A percentile compares a stretch with the other conserved stretches of the same genome.
Conservation (phyloP, 345 rosid species). For the Linum usitatissimum region DNA sequence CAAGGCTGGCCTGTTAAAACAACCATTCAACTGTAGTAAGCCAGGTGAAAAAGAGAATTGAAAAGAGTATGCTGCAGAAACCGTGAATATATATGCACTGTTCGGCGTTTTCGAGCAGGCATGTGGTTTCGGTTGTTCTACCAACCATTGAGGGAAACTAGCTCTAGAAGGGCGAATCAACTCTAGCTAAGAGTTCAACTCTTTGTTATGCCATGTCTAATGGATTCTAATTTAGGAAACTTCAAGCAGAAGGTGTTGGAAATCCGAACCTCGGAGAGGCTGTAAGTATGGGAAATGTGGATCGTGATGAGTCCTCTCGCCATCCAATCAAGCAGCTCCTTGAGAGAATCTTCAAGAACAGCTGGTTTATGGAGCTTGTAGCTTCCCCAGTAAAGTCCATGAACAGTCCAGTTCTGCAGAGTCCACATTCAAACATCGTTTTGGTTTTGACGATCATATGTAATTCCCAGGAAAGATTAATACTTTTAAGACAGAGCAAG, state of each 20-base stretch:
- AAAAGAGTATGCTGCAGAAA: background rate
- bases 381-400: slow-evolving; percentile 98
- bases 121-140: no score
- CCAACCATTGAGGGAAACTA: no score
- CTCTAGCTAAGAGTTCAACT: background rate
- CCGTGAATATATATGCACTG: no score
- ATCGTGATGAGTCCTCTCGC: slow-evolving; percentile 49
- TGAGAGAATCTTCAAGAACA: slow-evolving; percentile 60
- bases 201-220: background rate
- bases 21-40: background rate
- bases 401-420: slow-evolving; percentile 91
- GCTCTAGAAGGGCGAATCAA: background rate
- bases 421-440: slow-evolving; percentile 1
- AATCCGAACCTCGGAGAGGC: slow-evolving; percentile 52
- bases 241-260: background rate
- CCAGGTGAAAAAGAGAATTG: background rate
- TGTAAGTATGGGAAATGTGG: slow-evolving; percentile 64
- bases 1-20: slow-evolving; percentile 60
- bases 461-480: no score
- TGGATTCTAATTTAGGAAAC: background rate
- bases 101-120: no score
- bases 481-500: no score
- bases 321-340: slow-evolving; percentile 76
- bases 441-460: no score
- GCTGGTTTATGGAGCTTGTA: slow-evolving; percentile 45